Percentiles rank a stretch among this genome's conserved stretches.
These are phyloP conservation scores for Yamadazyma blattariae DNA, from an alignment of 1,139 yeast species.

Conservation along the genomic window DNA sequence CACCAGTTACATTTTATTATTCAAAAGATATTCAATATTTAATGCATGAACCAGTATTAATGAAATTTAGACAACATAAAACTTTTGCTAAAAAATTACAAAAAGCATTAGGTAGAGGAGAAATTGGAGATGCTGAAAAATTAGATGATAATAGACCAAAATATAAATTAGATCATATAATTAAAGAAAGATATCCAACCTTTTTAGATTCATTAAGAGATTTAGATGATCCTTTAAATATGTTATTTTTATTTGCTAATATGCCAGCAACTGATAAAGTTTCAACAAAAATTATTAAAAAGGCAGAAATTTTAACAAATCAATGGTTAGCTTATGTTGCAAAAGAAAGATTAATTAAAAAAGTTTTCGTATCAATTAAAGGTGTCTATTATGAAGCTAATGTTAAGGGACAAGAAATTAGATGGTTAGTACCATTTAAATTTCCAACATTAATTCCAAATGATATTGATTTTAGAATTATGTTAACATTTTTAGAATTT, in stretches of 20 bases:
- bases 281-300: slow-evolving; percentile 73
- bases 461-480: slow-evolving; percentile 93
- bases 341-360: slow-evolving; percentile 73
- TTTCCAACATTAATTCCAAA: slow-evolving; percentile 94
- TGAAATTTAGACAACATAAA: slow-evolving; percentile 93
- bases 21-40: slow-evolving; percentile 91
- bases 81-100: slow-evolving; percentile 89
- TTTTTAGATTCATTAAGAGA: slow-evolving; percentile 91
- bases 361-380: slow-evolving; percentile 93
- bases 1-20: slow-evolving; percentile 93
- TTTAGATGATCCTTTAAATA: slow-evolving; percentile 90
- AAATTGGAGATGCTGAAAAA: slow-evolving; percentile 82
- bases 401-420: slow-evolving; percentile 85
- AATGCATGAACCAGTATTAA: slow-evolving; percentile 91
- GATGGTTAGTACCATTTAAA: slow-evolving; percentile 97
- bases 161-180: slow-evolving; percentile 84
- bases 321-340: slow-evolving; percentile 97
- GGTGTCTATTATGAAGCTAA: slow-evolving; percentile 95
- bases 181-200: slow-evolving; percentile 94
- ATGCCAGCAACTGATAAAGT: slow-evolving; percentile 93
- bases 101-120: slow-evolving; percentile 89
- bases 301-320: slow-evolving; percentile 82
- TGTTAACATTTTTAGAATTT: slow-evolving; percentile 95
- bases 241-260: slow-evolving; percentile 89
- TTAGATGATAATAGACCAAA: slow-evolving; percentile 79